Evolutionary conservation across 768 basidiomycete genomes (phyloP), one percentile per base, ranked within the genome.

Genomic region (Exidia glandulosa): DNA sequence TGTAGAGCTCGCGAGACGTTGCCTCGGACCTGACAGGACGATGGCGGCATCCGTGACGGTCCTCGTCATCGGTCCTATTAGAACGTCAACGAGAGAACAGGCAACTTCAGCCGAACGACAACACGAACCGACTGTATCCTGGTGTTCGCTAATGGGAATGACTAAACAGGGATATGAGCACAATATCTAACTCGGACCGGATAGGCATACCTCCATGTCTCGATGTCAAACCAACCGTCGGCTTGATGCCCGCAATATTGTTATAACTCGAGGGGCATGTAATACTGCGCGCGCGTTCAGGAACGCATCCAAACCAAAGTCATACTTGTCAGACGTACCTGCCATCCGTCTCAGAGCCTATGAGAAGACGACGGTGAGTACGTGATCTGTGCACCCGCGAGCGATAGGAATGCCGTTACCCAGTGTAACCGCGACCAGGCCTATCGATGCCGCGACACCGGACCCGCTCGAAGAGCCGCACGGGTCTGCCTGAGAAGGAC

Each of bases 401-500:
- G 36, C 9, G 36, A 37, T 9, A 9, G 19, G 19, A 13, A 54
- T 29, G 25, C 25, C 50, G 50, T n/a, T 7, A 54, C 50, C 50
- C 3, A 81, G 69, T 14, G 75, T 64, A 10, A 65, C 77, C 0
- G 77, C 69, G 2, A 73, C 72, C 31, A 81, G 72, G 16, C 80
- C 78, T 29, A 81, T 81, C 2, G 79, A 78, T 2, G 78, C 71
- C 27, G 78, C 74, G 31, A 83, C 73, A 2, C 76, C 84, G n/a
- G 81, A 81, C 2, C 84, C 84, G 6, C 81, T 78, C 0, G 81
- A 82, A 1, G 80, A 83, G 1, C 83, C 82, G 61, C 79, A 81
- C 2, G 83, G 80, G 62, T 82, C 78, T 2, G 73, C 78, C 50
- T 54, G 50, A 14, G 27, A 50, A 10, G 48, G 10, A 50, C 19